Base-by-base conservation (phyloP, 1,284 basidiomycete species). In the Cutaneotrichosporon sp. region DNA sequence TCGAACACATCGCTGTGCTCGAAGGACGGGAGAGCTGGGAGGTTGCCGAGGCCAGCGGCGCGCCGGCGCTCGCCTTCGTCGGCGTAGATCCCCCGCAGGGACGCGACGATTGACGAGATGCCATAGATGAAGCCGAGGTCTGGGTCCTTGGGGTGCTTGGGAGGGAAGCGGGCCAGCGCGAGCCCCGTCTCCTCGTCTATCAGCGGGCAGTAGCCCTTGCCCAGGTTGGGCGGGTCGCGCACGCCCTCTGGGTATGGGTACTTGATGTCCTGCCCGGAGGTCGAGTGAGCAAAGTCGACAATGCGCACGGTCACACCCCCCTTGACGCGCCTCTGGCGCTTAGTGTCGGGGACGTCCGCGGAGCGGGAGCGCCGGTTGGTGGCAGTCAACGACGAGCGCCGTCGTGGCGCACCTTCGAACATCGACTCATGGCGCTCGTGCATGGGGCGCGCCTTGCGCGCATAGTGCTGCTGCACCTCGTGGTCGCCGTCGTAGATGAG, bases 271-370 rank as follows among this genome's bases (percentile, higher is more conserved):
- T 85, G 84, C 8, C 95, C 95, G 0, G 95, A 98, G 9, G 95
- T 98, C 62, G 95, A 98, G 78, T 98, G 95, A 8, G 95, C 97
- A 81, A 99, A 99, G 80, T 99, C 95, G 63, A 99, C 97, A 60
- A 99, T 88, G 29, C 95, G 91, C 67, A 99, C 91, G 72, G 92
- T 93, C 62, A 99, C 87, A 78, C 97, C 93, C 45, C 97, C 97
- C 24, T 91, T 87, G 72, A 87, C 88, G 52, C 86, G 84, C 33
- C 61, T 67, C 22, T 71, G 66, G 25, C 67, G 58, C 24, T 65
- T 65, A 4, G 31, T 63, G 66, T 24, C 51, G 47, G 18, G 60
- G 42, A 34, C n/a, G 9, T 62, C 60, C n/a, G 50, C 64, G 3
- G 51, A 51, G 36, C 63, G 61, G 25, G 63, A 65, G 38, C 55